Evolutionary conservation across 805 yeast species (phyloP), one percentile per base, ranked within the genome.

Genomic region (Sugiyamaella chiloensis): DNA sequence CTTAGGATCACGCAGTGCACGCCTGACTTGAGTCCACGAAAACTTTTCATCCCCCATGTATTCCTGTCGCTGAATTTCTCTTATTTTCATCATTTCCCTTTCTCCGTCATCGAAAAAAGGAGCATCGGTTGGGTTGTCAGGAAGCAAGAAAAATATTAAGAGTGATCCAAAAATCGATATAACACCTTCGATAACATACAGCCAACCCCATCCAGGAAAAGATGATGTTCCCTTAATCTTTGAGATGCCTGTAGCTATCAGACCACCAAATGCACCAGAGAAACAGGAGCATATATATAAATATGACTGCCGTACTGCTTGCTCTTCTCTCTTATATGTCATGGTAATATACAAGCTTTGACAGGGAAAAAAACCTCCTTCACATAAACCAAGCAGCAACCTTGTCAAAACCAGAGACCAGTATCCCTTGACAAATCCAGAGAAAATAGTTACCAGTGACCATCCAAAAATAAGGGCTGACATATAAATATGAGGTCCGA

Each of bases 171-270:
- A 64, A 45, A 75, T 72, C 7, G 84, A 79, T 47, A 75, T 68
- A 2, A 69, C 67, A 36, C 85, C 85, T 60, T 78, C 82, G 37
- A 79, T 73, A 42, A 77, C 65, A 53, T 79, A 79, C 37, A 78
- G 69, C 74, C 78, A 79, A 57, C 79, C 66, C 83, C 83, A 79
- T 9, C 73, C 68, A 42, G 71, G 62, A 24, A 72, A 54, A 11
- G 78, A 76, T 14, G 63, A 61, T 27, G 43, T 48, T 6, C 73
- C 72, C 43, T 72, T 72, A 64, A 71, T 60, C 32, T 74, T 61
- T 35, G 76, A 62, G 41, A 78, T 76, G 29, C 79, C 83, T 26
- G 76, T 75, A 8, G 79, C 79, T 47, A 78, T 73, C 47, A 78
- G 66, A 8, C 81, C 81, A 14, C 79, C 67, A 52, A 76, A 73